Evolutionary conservation across 164 flowering plant species (phyloP).

Genomic region (Saururus chinensis): DNA sequence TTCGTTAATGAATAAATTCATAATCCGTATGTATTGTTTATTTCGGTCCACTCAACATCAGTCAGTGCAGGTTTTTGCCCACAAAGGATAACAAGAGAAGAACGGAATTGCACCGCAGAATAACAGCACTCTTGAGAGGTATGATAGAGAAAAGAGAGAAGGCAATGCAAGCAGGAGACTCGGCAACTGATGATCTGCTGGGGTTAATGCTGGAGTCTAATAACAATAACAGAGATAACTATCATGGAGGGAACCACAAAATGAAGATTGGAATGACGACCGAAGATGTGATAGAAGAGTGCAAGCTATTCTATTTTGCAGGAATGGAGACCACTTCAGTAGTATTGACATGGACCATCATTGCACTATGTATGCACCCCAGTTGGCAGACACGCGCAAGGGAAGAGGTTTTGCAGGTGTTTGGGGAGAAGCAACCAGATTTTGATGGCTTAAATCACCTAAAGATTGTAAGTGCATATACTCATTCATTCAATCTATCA

Average conservation of each 20-base stretch:
- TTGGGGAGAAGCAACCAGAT: constrained; percentile 18
- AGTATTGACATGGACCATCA: constrained; percentile 35
- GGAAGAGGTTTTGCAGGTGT: constrained; percentile 29
- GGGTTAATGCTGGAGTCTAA: constrained; percentile 12
- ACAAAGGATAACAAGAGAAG: constrained; percentile 10
- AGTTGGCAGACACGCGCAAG: constrained; percentile 45
- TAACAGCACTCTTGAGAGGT: constrained; percentile 1
- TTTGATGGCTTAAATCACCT: constrained; percentile 23
- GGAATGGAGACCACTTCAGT: constrained; percentile 39
- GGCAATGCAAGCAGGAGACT: constrained; percentile 4
- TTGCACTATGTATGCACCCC: constrained; percentile 30
- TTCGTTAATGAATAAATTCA: neutral
- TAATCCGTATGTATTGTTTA: neutral
- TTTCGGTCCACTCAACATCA: neutral
- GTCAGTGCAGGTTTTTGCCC: constrained; percentile 8
- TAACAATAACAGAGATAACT: constrained; percentile 1
- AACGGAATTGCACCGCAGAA: constrained; percentile 1
- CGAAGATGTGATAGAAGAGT: constrained; percentile 42
- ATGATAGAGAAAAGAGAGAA: constrained; percentile 12
- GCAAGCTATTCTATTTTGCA: constrained; percentile 45
- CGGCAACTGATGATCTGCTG: constrained; percentile 8
- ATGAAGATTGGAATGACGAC: constrained; percentile 19
- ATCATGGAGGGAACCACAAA: neutral
- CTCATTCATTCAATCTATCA: neutral
- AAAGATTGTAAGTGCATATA: constrained; percentile 24